phyloP scores from a whole-genome alignment of 345 rosid genomes.

The Dipteronia sinensis region DNA sequence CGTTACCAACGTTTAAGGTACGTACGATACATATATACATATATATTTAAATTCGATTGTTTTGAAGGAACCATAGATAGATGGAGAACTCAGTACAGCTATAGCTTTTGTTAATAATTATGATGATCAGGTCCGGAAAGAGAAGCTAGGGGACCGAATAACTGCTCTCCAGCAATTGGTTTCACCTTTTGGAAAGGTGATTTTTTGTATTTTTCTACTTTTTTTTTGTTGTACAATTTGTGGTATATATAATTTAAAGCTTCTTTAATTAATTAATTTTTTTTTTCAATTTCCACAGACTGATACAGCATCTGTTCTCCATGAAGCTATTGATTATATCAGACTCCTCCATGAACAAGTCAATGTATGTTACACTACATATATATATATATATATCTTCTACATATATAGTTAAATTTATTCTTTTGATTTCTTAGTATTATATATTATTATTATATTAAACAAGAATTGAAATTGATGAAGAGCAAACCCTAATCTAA shows the following conservation, averaged over 20 bases:
- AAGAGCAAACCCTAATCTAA: too few species aligned
- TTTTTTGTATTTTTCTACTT: constrained; percentile 23
- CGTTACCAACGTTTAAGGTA: constrained; percentile 88
- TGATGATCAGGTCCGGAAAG: constrained; percentile 70
- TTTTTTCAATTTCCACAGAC: constrained; percentile 48
- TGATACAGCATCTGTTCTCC: constrained; percentile 96
- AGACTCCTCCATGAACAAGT: constrained; percentile 81
- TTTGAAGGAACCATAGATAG: constrained; percentile 4
- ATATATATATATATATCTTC: neutral
- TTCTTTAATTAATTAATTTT: neutral
- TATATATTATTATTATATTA: too few species aligned
- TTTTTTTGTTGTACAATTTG: constrained; percentile 13
- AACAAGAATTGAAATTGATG: too few species aligned
- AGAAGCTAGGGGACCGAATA: constrained; percentile 95
- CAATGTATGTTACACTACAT: constrained; percentile 42
- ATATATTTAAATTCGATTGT: too few species aligned
- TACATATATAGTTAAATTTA: neutral
- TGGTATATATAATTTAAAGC: too few species aligned
- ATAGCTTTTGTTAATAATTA: neutral
- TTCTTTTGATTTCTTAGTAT: neutral
- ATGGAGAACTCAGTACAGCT: constrained; percentile 4
- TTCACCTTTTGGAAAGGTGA: constrained; percentile 97
- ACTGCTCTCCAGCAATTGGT: constrained; percentile 96
- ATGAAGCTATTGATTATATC: constrained; percentile 85
- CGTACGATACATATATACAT: constrained; percentile 5